These are phyloP conservation scores for Lonicera japonica DNA, from an alignment of 129 eudicot species.

Conservation along the genomic window DNA sequence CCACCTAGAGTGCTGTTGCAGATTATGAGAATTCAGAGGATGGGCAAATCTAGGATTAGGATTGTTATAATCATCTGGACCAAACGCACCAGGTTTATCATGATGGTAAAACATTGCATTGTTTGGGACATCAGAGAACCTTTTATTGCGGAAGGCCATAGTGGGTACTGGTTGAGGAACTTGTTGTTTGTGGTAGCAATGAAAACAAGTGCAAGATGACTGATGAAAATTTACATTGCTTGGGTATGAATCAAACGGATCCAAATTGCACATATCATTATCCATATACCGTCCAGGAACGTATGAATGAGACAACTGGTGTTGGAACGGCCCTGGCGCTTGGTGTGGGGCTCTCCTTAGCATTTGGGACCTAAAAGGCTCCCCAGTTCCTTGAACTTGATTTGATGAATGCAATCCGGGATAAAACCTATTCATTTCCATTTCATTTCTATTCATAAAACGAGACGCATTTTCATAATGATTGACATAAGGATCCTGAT, in stretches of 20 bases:
- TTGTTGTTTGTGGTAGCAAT: slow-evolving; percentile 58
- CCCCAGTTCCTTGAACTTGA: slow-evolving; percentile 45
- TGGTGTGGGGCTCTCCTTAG: slow-evolving; percentile 31
- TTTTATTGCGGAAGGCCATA: slow-evolving; percentile 21
- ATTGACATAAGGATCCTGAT: slow-evolving; percentile 19
- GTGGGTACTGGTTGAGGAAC: slow-evolving; percentile 38
- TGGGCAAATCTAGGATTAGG: slow-evolving; percentile 18
- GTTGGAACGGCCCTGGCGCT: slow-evolving; percentile 31
- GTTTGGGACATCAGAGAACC: slow-evolving; percentile 21
- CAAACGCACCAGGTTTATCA: slow-evolving; percentile 26
- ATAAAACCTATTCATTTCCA: slow-evolving; percentile 25
- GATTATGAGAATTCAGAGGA: slow-evolving; percentile 29
- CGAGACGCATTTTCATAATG: slow-evolving; percentile 31
- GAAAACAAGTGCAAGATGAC: slow-evolving; percentile 67
- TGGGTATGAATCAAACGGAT: slow-evolving; percentile 27
- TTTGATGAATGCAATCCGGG: slow-evolving; percentile 31
- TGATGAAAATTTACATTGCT: slow-evolving; percentile 37
- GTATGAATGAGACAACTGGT: slow-evolving; percentile 40
- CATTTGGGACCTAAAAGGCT: slow-evolving; percentile 55
- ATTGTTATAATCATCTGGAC: slow-evolving; percentile 24
- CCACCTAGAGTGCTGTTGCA: slow-evolving; percentile 39
- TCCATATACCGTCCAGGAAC: slow-evolving; percentile 47
- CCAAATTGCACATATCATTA: slow-evolving; percentile 27
- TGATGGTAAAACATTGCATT: slow-evolving; percentile 36
- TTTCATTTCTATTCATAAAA: slow-evolving; percentile 19